These are phyloP conservation scores for Mayamaea pseudoterrestris DNA, from an alignment of 108 stramenopile genomes.

Conservation along the genomic window DNA sequence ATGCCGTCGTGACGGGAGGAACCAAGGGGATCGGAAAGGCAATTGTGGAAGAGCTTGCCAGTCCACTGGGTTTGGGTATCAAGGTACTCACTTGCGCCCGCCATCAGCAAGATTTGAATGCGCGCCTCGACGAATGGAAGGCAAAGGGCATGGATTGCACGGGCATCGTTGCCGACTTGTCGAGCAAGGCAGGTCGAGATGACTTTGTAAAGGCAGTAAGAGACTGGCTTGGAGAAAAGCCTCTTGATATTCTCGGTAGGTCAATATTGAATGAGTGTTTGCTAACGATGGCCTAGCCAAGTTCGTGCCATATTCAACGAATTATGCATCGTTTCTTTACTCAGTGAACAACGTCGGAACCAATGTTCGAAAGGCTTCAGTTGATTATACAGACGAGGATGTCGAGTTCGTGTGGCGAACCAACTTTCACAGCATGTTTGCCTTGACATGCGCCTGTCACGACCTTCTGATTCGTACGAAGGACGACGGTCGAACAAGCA, in stretches of 20 bases:
- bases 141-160: conserved; percentile 42
- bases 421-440: conserved; percentile 75
- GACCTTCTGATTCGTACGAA: conserved; percentile 48
- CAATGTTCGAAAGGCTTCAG: conserved; percentile 79
- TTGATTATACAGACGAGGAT: conserved; percentile 82
- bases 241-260: conserved; percentile 88
- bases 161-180: conserved; percentile 61
- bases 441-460: conserved; percentile 48
- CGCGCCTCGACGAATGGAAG: conserved; percentile 48
- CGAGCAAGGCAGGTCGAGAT: conserved; percentile 46
- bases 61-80: conserved; percentile 16
- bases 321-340: no score
- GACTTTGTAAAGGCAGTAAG: conserved; percentile 30
- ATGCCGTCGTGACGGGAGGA: conserved; percentile 73
- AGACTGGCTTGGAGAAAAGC: conserved; percentile 16
- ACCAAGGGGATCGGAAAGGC: conserved; percentile 72
- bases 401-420: conserved; percentile 67
- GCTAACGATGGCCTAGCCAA: no score
- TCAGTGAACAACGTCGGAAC: conserved; percentile 96
- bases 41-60: conserved; percentile 37
- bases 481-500: conserved; percentile 13
- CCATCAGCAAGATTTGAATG: conserved; percentile 44
- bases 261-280: no score
- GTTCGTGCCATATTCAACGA: no score
- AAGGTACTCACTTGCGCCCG: conserved; percentile 58